Base-by-base conservation (phyloP, 768 basidiomycete genomes). In the Boletus patriciae region DNA sequence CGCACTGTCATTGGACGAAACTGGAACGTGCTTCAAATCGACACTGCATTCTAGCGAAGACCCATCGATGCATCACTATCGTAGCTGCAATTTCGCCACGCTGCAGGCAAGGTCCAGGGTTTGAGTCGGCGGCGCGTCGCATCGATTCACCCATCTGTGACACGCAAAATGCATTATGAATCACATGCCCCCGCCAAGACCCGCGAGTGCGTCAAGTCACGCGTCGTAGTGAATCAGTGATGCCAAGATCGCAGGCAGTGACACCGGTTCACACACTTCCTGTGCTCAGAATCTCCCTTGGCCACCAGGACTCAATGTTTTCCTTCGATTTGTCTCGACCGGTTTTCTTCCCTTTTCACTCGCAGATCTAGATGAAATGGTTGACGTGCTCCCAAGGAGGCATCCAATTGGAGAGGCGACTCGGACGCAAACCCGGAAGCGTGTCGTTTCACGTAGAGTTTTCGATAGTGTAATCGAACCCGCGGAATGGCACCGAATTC, bases 231-330 rank as follows among this genome's bases (percentile, higher is more conserved):
- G 16, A 21, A 42, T 25, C 25, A 25, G 23, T 44, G 57, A 58
- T 57, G 54, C 54, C 57, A 58, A 50, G 57, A 15, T 25, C 25
- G 19, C 46, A 36, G 37, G 21, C 19, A 34, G 23, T 40, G 47
- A 27, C 46, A 46, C n/a, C 21, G 8, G 25, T 41, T 41, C 44
- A 34, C 44, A 59, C 44, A 13, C 19, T 42, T 33, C 11, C 48
- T 34, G 34, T 44, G 41, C 21, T 19, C 54, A 15, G 21, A 23
- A 4, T 16, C 23, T 3, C 25, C 25, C 25, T 25, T 25, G 25
- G 25, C 25, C 25, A 25, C 25, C 25, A 25, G 13, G 21, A 15
- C 43, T 25, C 23, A 2, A 2, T 36, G 16, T 34, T 48, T 46
- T 46, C n/a, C 13, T 16, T 29, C 25, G 4, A 37, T 27, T 37